Conservation (phyloP, 2,329 filamentous ascomycete genomes). For the Colletotrichum chlorophyti region DNA sequence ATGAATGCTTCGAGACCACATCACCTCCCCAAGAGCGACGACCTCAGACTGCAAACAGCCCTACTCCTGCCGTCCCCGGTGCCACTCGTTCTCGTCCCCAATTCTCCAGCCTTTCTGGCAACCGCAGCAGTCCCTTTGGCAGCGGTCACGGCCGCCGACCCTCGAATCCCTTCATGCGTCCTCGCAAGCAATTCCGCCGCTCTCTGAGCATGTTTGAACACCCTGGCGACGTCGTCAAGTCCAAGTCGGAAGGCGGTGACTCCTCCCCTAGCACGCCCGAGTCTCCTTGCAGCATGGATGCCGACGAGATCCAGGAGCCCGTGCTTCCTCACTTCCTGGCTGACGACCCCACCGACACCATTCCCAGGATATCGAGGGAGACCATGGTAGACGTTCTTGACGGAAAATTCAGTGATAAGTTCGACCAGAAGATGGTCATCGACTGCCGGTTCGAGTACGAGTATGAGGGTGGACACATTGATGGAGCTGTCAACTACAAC, state of each 20-base stretch:
- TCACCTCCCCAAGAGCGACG: conserved; percentile 78
- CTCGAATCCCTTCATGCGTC: conserved; percentile 75
- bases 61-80: conserved; percentile 59
- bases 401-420: conserved; percentile 78
- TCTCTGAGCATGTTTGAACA: conserved; percentile 98
- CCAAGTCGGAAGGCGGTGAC: conserved; percentile 65
- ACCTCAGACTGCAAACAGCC: conserved; percentile 66
- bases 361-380: conserved; percentile 84
- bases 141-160: conserved; percentile 73
- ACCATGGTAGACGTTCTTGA: conserved; percentile 89
- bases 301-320: conserved; percentile 77
- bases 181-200: conserved; percentile 87
- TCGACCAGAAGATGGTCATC: conserved; percentile 84
- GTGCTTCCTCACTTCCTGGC: conserved; percentile 84
- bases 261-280: conserved; percentile 52
- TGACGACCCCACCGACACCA: conserved; percentile 81
- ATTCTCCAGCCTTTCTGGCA: conserved; percentile 65
- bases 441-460: conserved; percentile 99
- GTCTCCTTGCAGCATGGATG: conserved; percentile 80
- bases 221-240: conserved; percentile 85
- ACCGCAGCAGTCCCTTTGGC: conserved; percentile 78
- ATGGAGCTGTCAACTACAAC: conserved; percentile 93
- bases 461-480: conserved; percentile 94
- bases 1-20: conserved; percentile 77
- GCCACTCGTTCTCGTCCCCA: conserved; percentile 69